Base-by-base conservation (phyloP, 371 early-diverging fungal species). In the Rhizomucor miehei region DNA sequence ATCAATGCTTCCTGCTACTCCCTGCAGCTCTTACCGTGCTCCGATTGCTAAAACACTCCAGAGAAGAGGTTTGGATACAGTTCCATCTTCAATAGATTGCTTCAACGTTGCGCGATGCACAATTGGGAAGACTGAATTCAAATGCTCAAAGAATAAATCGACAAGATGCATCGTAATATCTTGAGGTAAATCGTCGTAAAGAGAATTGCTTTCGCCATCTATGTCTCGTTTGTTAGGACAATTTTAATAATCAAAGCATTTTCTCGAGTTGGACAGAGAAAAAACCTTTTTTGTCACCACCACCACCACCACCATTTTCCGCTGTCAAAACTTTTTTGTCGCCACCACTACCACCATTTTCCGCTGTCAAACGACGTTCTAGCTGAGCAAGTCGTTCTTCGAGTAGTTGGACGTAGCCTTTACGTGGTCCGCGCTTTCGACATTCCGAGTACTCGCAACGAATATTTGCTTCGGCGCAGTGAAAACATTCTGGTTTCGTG, bases 391-490 rank as follows among this genome's bases (percentile, higher is more conserved):
- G 67, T 41, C 88, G 73, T 57, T 78, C 79, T 54, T 90, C 90
- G 13, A 90, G 71, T 21, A 82, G 67, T 48, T 87, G 86, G n/a
- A 88, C 87, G 51, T 88, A 87, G 13, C 91, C 91, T 62, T 89
- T 88, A n/a, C 89, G 83, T 20, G 89, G 91, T 0, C 89, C 89
- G n/a, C 91, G 79, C 59, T 88, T 88, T 52, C 86, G 86, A 52
- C 79, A 81, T 19, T 86, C 81, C 4, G 83, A 74, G 63, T 87
- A 92, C 29, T 88, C 75, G 69, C 95, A 95, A 35, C 63, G 53
- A 5, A 75, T 59, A 9, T 75, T 72, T 17, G 81, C 72, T 51
- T 87, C 83, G 24, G 71, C 57, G 65, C 95, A 95, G 62, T 91
- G 88, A n/a, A 80, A 69, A 66, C 95, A 95, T 21, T 80, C 75